phyloP scores from a whole-genome alignment of 129 eudicot genomes.

The Escallonia rubra region DNA sequence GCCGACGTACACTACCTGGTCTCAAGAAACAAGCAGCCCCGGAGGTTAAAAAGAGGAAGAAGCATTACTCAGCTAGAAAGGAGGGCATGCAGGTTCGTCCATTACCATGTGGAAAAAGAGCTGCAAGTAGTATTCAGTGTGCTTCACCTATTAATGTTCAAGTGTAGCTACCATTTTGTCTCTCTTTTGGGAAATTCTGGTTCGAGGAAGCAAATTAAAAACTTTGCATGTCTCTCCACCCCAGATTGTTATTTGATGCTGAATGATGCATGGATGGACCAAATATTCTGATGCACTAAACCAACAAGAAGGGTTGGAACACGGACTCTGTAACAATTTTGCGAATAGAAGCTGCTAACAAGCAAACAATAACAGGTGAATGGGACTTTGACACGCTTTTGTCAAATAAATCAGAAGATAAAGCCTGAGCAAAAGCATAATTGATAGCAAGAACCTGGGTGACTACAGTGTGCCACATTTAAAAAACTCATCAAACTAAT shows the following conservation, averaged over 20 bases:
- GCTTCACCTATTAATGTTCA: conserved; percentile 10
- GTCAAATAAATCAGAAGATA: too few species aligned
- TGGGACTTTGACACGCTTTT: too few species aligned
- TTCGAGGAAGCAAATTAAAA: not conserved
- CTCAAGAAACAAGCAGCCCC: conserved; percentile 29
- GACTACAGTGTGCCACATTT: too few species aligned
- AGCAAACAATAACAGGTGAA: too few species aligned
- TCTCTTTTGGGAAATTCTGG: not conserved
- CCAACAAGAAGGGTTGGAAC: not conserved
- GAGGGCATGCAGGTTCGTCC: not conserved
- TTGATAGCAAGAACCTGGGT: too few species aligned
- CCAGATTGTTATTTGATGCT: too few species aligned
- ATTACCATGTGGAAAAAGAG: conserved; percentile 1
- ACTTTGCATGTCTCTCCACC: too few species aligned
- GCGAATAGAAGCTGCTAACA: too few species aligned
- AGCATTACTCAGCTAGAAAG: conserved; percentile 6
- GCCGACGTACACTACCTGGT: conserved; percentile 28
- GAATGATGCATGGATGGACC: too few species aligned
- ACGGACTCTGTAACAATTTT: too few species aligned
- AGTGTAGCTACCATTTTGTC: conserved; percentile 3
- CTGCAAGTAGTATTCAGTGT: conserved; percentile 1
- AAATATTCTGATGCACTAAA: not conserved
- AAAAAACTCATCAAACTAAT: too few species aligned
- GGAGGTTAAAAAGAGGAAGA: conserved; percentile 8
- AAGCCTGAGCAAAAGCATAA: too few species aligned